These are phyloP conservation scores for Fagus sylvatica DNA, from an alignment of 306 rosid species.

Conservation along the genomic window DNA sequence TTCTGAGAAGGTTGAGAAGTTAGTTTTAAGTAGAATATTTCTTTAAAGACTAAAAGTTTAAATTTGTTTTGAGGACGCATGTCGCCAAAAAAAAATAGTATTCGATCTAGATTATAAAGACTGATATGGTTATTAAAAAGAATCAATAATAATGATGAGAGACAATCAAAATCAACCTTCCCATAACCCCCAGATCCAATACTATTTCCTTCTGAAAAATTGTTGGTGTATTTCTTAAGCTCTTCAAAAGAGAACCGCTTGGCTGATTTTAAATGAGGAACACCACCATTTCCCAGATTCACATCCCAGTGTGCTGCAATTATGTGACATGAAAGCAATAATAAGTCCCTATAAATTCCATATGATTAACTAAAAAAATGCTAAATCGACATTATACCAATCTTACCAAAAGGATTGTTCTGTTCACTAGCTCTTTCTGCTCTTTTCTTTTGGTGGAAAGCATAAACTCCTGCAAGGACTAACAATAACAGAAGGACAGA, in stretches of 20 bases:
- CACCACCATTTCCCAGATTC: slow-evolving; percentile 29
- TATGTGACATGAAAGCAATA: slow-evolving; percentile 18
- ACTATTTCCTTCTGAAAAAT: slow-evolving; percentile 34
- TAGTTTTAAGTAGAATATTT: neutral
- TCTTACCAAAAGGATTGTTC: slow-evolving; percentile 44
- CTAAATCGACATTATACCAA: neutral
- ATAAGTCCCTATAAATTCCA: neutral
- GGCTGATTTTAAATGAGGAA: slow-evolving; percentile 57
- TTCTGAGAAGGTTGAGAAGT: neutral
- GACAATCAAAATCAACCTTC: slow-evolving; percentile 41
- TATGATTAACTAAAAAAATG: neutral
- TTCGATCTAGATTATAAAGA: neutral
- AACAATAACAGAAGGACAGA: slow-evolving; percentile 41
- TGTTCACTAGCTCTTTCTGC: slow-evolving; percentile 36
- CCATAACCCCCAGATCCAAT: slow-evolving; percentile 75
- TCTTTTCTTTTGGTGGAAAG: slow-evolving; percentile 45
- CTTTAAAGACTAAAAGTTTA: neutral
- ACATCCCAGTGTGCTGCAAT: slow-evolving; percentile 51
- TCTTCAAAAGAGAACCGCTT: slow-evolving; percentile 66
- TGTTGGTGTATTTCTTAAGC: slow-evolving; percentile 51
- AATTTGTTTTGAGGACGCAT: neutral
- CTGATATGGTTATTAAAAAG: neutral
- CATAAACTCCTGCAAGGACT: slow-evolving; percentile 48
- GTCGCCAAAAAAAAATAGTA: neutral
- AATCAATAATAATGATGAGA: slow-evolving; percentile 4